Evolutionary conservation across 129 eudicot genomes (phyloP).

Genomic region (Escallonia rubra): DNA sequence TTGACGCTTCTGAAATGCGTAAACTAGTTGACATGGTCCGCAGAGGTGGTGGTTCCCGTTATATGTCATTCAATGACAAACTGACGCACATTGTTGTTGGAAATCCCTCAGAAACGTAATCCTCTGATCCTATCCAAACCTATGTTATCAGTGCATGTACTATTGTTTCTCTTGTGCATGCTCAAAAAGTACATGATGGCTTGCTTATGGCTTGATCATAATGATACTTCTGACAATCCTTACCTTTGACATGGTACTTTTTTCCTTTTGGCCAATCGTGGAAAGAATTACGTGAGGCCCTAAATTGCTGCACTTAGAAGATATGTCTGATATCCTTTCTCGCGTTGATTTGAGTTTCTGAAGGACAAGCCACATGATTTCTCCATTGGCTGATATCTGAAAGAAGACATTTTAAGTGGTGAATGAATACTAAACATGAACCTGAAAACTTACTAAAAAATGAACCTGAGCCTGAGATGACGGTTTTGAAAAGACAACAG

Average conservation of each 20-base stretch:
- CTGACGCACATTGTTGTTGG: conserved; percentile 93
- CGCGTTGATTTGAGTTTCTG: too few relatives aligned
- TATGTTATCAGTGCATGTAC: too few relatives aligned
- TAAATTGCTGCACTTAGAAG: not conserved
- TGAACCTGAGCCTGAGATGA: too few relatives aligned
- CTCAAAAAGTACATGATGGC: not conserved
- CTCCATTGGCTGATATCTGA: not conserved
- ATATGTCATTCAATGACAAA: conserved; percentile 66
- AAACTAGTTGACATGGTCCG: conserved; percentile 80
- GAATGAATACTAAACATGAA: not conserved
- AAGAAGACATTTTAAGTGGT: not conserved
- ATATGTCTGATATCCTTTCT: too few relatives aligned
- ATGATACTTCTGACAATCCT: too few relatives aligned
- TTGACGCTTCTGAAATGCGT: conserved; percentile 65
- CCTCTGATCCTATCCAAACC: too few relatives aligned
- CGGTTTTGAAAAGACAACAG: too few relatives aligned
- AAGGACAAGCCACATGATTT: not conserved
- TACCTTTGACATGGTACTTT: too few relatives aligned
- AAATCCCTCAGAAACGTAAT: conserved; percentile 74
- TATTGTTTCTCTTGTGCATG: too few relatives aligned
- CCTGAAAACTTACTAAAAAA: not conserved
- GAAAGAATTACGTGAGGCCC: too few relatives aligned
- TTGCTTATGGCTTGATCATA: not conserved
- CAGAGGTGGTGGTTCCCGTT: conserved; percentile 95
- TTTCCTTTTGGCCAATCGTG: too few relatives aligned